These are phyloP conservation scores for Athelia psychrophila DNA, from an alignment of 1,284 basidiomycete species.

Conservation along the genomic window DNA sequence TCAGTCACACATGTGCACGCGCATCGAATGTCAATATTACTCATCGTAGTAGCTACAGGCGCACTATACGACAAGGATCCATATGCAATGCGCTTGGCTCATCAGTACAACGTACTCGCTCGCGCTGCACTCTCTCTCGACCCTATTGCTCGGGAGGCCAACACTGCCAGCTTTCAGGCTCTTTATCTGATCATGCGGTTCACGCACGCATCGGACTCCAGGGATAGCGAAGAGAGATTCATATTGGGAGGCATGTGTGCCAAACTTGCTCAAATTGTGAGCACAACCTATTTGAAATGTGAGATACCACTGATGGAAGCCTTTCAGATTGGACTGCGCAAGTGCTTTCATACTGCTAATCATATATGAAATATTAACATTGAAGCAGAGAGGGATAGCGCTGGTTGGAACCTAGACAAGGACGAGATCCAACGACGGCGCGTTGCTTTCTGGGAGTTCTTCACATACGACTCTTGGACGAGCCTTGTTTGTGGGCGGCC, in stretches of 20 bases:
- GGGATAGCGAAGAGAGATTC: constrained; percentile 45
- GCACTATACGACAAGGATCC: constrained; percentile 35
- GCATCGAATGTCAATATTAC: constrained; percentile 48
- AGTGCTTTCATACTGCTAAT: constrained; percentile 18
- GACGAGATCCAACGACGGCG: constrained; percentile 49
- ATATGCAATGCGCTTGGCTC: constrained; percentile 24
- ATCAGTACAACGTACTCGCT: constrained; percentile 42
- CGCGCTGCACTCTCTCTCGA: constrained; percentile 44
- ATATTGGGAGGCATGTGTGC: constrained; percentile 41
- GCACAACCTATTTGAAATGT: neutral
- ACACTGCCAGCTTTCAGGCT: constrained; percentile 44
- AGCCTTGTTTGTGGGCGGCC: constrained; percentile 46
- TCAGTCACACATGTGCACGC: constrained; percentile 36
- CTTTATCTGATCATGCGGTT: constrained; percentile 45
- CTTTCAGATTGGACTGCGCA: constrained; percentile 48
- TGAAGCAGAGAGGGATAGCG: constrained; percentile 48
- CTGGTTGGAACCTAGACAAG: constrained; percentile 43
- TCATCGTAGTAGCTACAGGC: constrained; percentile 44
- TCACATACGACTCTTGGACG: constrained; percentile 48
- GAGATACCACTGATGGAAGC: neutral
- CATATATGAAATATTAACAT: neutral
- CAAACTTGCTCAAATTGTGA: constrained; percentile 41
- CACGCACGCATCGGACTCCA: constrained; percentile 40
- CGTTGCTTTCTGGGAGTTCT: constrained; percentile 55
- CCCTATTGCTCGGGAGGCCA: constrained; percentile 40